Conservation (phyloP, 2,329 filamentous ascomycete species). For the Talaromyces sp. region DNA sequence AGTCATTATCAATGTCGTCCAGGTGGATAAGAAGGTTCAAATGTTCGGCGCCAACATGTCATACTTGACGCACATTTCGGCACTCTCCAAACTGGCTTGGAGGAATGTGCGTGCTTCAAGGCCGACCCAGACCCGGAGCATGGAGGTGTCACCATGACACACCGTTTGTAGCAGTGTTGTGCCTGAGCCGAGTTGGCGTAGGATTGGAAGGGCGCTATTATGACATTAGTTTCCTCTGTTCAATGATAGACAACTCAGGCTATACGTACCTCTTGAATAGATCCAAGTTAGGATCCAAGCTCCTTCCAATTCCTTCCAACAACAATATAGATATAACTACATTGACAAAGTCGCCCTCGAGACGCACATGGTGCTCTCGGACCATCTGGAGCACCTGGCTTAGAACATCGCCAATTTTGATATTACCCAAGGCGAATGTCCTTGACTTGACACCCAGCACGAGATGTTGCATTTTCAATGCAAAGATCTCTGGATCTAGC, state of each 20-base stretch:
- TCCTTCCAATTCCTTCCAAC: conserved; percentile 88
- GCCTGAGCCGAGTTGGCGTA: conserved; percentile 75
- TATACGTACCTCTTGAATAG: conserved; percentile 66
- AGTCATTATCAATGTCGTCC: not conserved
- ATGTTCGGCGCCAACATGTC: conserved; percentile 86
- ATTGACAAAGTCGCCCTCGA: conserved; percentile 98
- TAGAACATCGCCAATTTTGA: conserved; percentile 93
- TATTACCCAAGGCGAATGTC: conserved; percentile 86
- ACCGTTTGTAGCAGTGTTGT: conserved; percentile 57
- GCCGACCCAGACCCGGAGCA: conserved; percentile 88
- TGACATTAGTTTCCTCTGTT: not conserved
- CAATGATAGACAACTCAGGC: not conserved
- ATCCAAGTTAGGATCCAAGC: conserved; percentile 80
- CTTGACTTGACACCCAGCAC: conserved; percentile 85
- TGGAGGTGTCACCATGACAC: conserved; percentile 71
- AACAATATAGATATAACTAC: conserved; percentile 93
- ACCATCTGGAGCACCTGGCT: conserved; percentile 92
- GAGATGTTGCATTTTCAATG: conserved; percentile 93
- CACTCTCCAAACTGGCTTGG: conserved; percentile 84
- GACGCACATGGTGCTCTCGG: conserved; percentile 80
- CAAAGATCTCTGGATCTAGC: conserved; percentile 83
- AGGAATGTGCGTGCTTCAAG: conserved; percentile 85
- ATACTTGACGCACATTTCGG: conserved; percentile 86
- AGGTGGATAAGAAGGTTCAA: conserved; percentile 36
- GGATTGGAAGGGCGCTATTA: conserved; percentile 75